A percentile compares a stretch with the other conserved stretches of the same genome.
These are phyloP conservation scores for Wickerhamiella shivajii DNA, from an alignment of 805 yeast species.

Conservation along the genomic window DNA sequence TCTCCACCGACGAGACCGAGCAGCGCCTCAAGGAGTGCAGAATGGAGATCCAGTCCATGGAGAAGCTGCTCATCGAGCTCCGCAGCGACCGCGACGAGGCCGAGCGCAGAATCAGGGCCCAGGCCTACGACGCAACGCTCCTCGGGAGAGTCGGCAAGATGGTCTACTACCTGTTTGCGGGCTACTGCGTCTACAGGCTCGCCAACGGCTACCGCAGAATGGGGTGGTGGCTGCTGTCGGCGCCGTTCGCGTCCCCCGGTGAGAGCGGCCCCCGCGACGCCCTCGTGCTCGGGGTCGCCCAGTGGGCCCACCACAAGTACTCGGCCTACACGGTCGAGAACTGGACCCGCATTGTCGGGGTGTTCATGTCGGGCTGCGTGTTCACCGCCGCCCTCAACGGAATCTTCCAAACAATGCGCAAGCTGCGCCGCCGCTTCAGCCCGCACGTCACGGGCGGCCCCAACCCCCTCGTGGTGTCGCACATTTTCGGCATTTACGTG, in stretches of 20 bases:
- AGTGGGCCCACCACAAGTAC: constrained; percentile 8
- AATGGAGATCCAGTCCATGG: constrained; percentile 25
- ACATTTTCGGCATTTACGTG: constrained; percentile 27
- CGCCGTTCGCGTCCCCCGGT: constrained; percentile 7
- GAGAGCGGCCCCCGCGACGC: constrained; percentile 16
- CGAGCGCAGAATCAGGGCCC: constrained; percentile 17
- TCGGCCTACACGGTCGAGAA: constrained; percentile 21
- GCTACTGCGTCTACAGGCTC: constrained; percentile 30
- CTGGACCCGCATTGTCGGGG: constrained; percentile 29
- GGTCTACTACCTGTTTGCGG: constrained; percentile 23
- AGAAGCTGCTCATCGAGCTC: constrained; percentile 22
- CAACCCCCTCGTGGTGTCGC: constrained; percentile 24
- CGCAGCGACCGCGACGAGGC: constrained; percentile 21
- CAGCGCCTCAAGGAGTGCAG: constrained; percentile 15
- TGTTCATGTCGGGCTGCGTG: constrained; percentile 26
- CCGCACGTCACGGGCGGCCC: constrained; percentile 6
- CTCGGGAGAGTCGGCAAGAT: constrained; percentile 20
- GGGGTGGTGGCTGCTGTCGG: constrained; percentile 17
- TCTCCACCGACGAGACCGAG: constrained; percentile 12
- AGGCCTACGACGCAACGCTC: constrained; percentile 19
- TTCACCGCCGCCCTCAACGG: constrained; percentile 26
- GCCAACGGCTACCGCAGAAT: constrained; percentile 20
- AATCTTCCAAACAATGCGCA: constrained; percentile 19
- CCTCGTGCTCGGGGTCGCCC: constrained; percentile 15
- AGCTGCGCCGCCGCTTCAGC: constrained; percentile 12